Evolutionary conservation across 1,284 basidiomycete species (phyloP).

Genomic region (Coniferiporia weirii): DNA sequence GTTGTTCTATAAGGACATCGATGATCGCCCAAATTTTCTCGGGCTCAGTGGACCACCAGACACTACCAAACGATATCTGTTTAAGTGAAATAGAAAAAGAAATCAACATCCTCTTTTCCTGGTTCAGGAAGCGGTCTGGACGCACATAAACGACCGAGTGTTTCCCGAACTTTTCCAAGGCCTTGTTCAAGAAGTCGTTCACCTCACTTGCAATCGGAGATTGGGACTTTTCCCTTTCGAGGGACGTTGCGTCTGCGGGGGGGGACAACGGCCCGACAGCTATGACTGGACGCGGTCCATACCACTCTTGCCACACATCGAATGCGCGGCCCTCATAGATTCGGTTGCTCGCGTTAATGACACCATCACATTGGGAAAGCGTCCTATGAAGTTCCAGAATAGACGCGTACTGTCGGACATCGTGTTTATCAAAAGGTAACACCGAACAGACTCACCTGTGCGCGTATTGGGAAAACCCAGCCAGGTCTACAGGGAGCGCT

Average conservation of each 20-base stretch:
- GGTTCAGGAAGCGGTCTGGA: not conserved
- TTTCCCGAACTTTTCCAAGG: constrained; percentile 8
- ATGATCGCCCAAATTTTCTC: constrained; percentile 17
- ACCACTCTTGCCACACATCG: constrained; percentile 8
- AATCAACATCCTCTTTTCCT: not conserved
- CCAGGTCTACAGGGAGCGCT: not conserved
- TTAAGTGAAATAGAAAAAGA: not conserved
- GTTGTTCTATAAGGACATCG: constrained; percentile 11
- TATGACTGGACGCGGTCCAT: not conserved
- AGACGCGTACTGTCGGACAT: not conserved
- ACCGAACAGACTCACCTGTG: not conserved
- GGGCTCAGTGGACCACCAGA: constrained; percentile 14
- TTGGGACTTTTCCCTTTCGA: not conserved
- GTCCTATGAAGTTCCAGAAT: not conserved
- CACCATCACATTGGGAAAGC: constrained; percentile 9
- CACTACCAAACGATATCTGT: constrained; percentile 19
- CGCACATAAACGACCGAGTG: constrained; percentile 17
- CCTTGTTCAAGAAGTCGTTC: constrained; percentile 5
- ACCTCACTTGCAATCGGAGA: constrained; percentile 4
- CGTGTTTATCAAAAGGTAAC: not conserved
- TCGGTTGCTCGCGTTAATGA: not conserved
- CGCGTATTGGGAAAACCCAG: not conserved
- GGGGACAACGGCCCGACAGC: constrained; percentile 2
- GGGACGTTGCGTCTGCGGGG: not conserved
- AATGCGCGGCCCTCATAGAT: constrained; percentile 4